Evolutionary conservation across 1,284 basidiomycete genomes (phyloP), one percentile per base, ranked within the genome.

Genomic region (Leccinum fuscescens): DNA sequence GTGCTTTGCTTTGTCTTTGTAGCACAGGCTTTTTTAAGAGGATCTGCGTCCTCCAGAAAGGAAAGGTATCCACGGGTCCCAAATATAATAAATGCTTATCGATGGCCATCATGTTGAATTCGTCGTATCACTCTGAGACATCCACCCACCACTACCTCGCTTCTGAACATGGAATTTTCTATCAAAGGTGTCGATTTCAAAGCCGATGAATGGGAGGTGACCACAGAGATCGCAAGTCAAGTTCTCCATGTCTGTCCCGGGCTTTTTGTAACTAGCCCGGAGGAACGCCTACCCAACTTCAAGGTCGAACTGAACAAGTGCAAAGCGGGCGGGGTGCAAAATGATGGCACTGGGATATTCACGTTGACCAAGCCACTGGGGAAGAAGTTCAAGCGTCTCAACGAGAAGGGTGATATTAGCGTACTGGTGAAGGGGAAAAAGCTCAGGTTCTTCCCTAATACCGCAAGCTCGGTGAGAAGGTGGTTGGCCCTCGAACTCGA

Each of bases 121-220:
- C 6, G 17, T 48, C 4, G 53, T 44, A 8, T 5, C 22, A 44
- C 31, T 51, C 15, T 14, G n/a, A 17, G 33, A 24, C 35, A 35
- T 56, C 44, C n/a, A 53, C 55, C 62, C 29, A 7, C 20, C 9
- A 52, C 48, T 60, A 22, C 11, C 20, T 15, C 24, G 35, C 15
- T 6, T 46, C 20, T 6, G 31, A 14, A 17, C 24, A 86, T 88
- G 84, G 79, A 88, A 58, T 74, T 90, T 48, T 69, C 69, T 17
- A 78, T 89, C 53, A 71, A 65, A 22, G 75, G 77, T 61, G 66
- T 89, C 20, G 79, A 82, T 31, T 74, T 69, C 59, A 74, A 77
- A 17, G 80, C 79, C 11, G 81, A 80, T 62, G 68, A 79, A 55
- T 89, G 81, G 79, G 80, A 82, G 46, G 76, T 90, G 33, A 87